These are phyloP conservation scores for Persicaria tinctoria DNA, from an alignment of 148 eudicot genomes.

Conservation along the genomic window DNA sequence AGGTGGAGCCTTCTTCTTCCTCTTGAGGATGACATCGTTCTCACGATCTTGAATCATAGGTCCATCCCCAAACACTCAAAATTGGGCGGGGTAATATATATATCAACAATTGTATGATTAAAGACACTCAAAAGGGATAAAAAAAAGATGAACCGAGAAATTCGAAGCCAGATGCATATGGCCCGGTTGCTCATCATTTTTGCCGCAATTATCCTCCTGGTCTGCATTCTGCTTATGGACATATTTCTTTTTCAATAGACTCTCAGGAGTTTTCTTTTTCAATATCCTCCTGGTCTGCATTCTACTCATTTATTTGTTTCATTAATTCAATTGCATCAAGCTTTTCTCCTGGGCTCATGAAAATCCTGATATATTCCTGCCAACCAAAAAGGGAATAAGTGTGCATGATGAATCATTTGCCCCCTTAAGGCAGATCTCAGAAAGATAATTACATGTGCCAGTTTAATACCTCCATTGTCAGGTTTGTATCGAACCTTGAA, in stretches of 20 bases:
- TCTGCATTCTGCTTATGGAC: conserved; percentile 23
- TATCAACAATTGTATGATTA: too few relatives aligned
- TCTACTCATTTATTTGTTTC: conserved; percentile 77
- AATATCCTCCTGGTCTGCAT: conserved; percentile 70
- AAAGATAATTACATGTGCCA: background rate
- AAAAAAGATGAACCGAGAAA: conserved; percentile 35
- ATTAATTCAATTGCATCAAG: conserved; percentile 42
- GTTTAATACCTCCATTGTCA: conserved; percentile 63
- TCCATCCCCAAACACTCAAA: too few relatives aligned
- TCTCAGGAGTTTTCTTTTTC: conserved; percentile 79
- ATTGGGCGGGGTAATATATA: too few relatives aligned
- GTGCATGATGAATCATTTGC: background rate
- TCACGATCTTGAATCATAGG: too few relatives aligned
- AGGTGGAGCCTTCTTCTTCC: too few relatives aligned
- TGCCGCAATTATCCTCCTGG: conserved; percentile 19
- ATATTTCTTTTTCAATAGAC: conserved; percentile 43
- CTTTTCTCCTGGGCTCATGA: conserved; percentile 67
- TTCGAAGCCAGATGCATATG: conserved; percentile 29
- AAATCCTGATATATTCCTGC: background rate
- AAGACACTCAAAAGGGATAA: background rate
- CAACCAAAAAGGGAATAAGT: background rate
- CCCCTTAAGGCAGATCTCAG: background rate
- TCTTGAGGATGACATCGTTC: too few relatives aligned
- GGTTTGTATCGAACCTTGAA: conserved; percentile 76
- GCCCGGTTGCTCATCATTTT: conserved; percentile 24